phyloP scores from a whole-genome alignment of 176 grass and related monocot species.

The Oryza australiensis region DNA sequence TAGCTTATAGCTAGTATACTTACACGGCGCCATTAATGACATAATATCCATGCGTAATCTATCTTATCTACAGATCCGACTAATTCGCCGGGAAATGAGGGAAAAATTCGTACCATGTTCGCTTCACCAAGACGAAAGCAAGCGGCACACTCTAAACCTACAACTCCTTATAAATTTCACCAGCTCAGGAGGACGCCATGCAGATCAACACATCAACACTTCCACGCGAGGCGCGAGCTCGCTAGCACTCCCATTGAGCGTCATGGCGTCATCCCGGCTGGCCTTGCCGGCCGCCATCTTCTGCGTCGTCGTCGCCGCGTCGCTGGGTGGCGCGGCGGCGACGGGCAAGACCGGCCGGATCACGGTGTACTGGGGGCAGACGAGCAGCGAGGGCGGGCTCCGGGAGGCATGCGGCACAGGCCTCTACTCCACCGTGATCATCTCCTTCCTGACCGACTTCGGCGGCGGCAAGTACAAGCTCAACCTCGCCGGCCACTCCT shows the following conservation, averaged over 20 bases:
- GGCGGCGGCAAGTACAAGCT: neutral
- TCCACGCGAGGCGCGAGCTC: no score
- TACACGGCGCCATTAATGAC: no score
- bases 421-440: slow-evolving; percentile 6
- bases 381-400: neutral
- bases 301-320: neutral
- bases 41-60: no score
- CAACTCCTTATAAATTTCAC: no score
- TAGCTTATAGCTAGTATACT: no score
- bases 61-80: no score
- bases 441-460: slow-evolving; percentile 2
- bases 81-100: no score
- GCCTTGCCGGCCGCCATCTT: neutral
- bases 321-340: neutral
- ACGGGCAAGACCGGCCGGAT: neutral
- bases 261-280: neutral
- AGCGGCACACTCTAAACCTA: no score
- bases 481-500: neutral
- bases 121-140: no score
- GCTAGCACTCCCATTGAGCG: neutral
- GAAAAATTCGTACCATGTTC: no score
- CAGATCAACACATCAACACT: no score
- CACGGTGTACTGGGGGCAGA: slow-evolving; percentile 25
- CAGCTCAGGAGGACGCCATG: no score
- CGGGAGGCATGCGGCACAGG: neutral